Evolutionary conservation across 805 yeast species (phyloP), one percentile per base, ranked within the genome.

Genomic region (Candida alai): DNA sequence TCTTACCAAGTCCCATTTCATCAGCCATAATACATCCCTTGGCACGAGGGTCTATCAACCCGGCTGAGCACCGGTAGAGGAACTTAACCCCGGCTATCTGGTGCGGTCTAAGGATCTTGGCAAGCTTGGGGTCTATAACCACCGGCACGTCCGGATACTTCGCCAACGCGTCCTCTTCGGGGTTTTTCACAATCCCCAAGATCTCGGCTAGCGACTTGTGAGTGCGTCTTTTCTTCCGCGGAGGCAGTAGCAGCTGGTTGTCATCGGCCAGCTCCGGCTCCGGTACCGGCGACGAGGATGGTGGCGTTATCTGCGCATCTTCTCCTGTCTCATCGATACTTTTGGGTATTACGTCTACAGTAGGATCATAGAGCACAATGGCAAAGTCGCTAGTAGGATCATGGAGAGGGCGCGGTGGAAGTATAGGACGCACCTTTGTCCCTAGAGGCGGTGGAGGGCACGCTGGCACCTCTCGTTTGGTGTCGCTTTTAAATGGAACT

Each of bases 1-100:
- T 93, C 54, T 90, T 90, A 2, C 98, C 98, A 17, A 90, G 64
- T 0, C 97, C 97, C 98, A 90, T 90, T 56, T 90, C 97, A 60
- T 93, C 97, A 0, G 97, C 97, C 15, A 93, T 65, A 17, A 84
- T 83, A 39, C 93, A 90, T 3, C 98, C 98, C 50, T 83, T 78
- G 0, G 97, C 97, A 21, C 82, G 69, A 6, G 86, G 74, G 53
- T 83, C 87, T 18, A 81, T 74, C 21, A 89, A 60, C 0, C 98
- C 98, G 1, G 96, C 74, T 0, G 95, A 87, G 58, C 98, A 90
- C 36, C 89, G 64, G 51, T 88, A 93, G 38, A 93, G 62, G 54
- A 93, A 93, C 55, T 85, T 77, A 26, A 90, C 96, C 43, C 98
- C 98, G 31, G 90, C 95, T 4, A 93, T 80, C 57, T 93, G 98